A percentile compares a stretch with the other conserved stretches of the same genome.
phyloP scores from a whole-genome alignment of 176 grass and related monocot species.

The Triticum monococcum region DNA sequence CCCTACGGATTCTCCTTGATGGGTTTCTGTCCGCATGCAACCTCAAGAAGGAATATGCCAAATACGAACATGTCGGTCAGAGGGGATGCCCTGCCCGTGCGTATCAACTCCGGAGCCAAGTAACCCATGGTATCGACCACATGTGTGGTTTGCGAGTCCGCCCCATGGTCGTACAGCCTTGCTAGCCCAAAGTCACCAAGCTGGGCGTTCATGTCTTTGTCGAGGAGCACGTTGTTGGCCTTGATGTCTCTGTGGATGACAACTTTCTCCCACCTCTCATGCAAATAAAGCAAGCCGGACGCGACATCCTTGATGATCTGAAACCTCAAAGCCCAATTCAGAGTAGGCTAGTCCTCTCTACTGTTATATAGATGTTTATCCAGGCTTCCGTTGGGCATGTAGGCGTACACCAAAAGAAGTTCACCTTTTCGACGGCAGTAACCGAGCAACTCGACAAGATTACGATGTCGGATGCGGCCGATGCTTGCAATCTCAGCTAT shows the following conservation, averaged over 20 bases:
- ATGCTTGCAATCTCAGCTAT: not conserved
- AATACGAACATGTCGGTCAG: not conserved
- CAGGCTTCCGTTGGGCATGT: not conserved
- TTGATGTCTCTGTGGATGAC: slow-evolving; percentile 58
- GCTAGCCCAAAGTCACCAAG: not conserved
- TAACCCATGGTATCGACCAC: not conserved
- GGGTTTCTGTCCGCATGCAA: not conserved
- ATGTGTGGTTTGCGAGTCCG: not conserved
- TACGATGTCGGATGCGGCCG: not conserved
- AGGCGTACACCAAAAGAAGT: not conserved
- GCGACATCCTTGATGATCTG: not conserved
- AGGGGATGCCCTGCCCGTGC: not conserved
- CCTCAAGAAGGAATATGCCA: not conserved
- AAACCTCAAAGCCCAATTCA: not conserved
- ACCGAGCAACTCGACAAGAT: not conserved
- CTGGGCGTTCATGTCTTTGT: slow-evolving; percentile 48
- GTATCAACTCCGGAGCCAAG: not conserved
- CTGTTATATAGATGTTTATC: not conserved
- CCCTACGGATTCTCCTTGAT: not conserved
- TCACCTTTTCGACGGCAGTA: not conserved
- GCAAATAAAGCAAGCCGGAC: not conserved
- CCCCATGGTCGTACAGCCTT: not conserved
- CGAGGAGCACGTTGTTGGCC: slow-evolving; percentile 59
- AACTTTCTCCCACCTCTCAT: not conserved
- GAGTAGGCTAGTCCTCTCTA: not conserved